Percentiles rank a stretch among this genome's conserved stretches.
These are phyloP conservation scores for Nannochloris sp. DNA, from an alignment of 139 green algal species.

Conservation along the genomic window DNA sequence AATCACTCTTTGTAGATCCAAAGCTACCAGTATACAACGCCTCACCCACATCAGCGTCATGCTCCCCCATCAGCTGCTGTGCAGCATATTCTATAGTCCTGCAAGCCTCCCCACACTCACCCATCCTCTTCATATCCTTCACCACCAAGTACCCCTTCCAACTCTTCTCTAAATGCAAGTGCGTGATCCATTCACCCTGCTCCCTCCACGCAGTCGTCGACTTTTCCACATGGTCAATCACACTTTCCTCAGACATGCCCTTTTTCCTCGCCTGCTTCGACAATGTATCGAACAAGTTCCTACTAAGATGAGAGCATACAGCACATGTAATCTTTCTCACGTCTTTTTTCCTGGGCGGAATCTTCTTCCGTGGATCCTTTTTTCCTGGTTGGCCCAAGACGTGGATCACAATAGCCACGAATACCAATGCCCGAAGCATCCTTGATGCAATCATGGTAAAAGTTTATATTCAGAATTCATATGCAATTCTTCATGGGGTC, in stretches of 20 bases:
- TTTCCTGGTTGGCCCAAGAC: not conserved
- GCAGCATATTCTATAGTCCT: conserved; percentile 65
- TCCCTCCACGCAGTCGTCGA: conserved; percentile 49
- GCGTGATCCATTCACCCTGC: conserved; percentile 68
- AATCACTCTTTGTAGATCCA: conserved; percentile 17
- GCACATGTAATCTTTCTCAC: conserved; percentile 35
- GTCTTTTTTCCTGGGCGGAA: conserved; percentile 9
- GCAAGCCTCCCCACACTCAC: conserved; percentile 55
- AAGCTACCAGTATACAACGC: conserved; percentile 26
- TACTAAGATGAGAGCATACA: conserved; percentile 39
- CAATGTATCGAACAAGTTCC: conserved; percentile 26
- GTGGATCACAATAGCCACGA: not conserved
- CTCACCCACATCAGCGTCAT: conserved; percentile 59
- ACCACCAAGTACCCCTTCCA: conserved; percentile 19
- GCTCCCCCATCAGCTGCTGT: conserved; percentile 47
- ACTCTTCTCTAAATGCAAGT: conserved; percentile 58
- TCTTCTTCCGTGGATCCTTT: conserved; percentile 1
- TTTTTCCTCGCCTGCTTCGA: not conserved
- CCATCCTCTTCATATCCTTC: conserved; percentile 25
- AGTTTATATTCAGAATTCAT: too few species aligned
- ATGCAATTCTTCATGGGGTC: too few species aligned
- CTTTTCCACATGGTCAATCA: conserved; percentile 65
- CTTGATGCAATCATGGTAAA: not conserved
- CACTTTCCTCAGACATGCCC: conserved; percentile 1
- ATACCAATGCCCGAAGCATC: not conserved